phyloP scores from a whole-genome alignment of 2,329 filamentous ascomycete genomes.

The Anisogramma anomala region DNA sequence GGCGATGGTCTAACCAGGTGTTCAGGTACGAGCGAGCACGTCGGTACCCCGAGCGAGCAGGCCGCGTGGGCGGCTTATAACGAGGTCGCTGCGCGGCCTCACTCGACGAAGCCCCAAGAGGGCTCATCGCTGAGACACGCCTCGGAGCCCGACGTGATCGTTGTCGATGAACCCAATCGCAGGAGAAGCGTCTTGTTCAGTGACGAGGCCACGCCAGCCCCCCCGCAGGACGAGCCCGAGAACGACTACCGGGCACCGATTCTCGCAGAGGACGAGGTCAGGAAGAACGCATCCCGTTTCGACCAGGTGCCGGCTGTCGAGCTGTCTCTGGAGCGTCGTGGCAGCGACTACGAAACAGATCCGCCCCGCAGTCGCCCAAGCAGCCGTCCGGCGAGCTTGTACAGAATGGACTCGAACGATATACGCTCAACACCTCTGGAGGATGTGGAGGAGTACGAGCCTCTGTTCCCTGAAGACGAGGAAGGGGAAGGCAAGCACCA shows the following conservation, averaged over 20 bases:
- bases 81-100: constrained; percentile 59
- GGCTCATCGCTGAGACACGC: constrained; percentile 22
- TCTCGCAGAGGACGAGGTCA: constrained; percentile 75
- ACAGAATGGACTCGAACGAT: constrained; percentile 44
- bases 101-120: constrained; percentile 29
- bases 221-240: constrained; percentile 45
- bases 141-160: constrained; percentile 44
- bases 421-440: constrained; percentile 61
- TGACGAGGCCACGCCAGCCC: constrained; percentile 26
- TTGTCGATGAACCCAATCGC: constrained; percentile 58
- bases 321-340: constrained; percentile 54
- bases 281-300: constrained; percentile 57
- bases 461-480: constrained; percentile 74
- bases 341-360: constrained; percentile 45
- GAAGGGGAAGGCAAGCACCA: constrained; percentile 35
- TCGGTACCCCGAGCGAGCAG: constrained; percentile 78
- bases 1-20: constrained; percentile 20
- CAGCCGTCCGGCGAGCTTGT: constrained; percentile 53
- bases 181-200: constrained; percentile 33
- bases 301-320: constrained; percentile 70
- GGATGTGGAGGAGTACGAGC: constrained; percentile 89
- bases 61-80: constrained; percentile 81
- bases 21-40: constrained; percentile 50
- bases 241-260: constrained; percentile 64
- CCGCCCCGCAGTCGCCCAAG: constrained; percentile 47